Base-by-base conservation (phyloP, 768 basidiomycete species). In the Russula ochroleuca region DNA sequence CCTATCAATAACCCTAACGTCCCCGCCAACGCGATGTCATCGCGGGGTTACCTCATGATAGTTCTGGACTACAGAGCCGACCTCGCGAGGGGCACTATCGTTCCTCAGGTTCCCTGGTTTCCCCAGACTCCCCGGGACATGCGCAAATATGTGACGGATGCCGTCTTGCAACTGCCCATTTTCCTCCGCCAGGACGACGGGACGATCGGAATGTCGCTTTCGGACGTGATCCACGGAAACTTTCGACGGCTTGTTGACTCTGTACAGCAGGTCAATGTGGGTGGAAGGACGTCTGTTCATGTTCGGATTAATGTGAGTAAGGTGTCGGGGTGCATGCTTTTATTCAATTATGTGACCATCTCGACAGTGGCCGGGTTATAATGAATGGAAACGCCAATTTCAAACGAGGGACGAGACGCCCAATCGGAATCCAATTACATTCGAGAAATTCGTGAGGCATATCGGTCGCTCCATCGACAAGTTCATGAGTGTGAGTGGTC, bases 361-460 rank as follows among this genome's bases (percentile, higher is more conserved):
- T n/a, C 31, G 37, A 15, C 37, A 68, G 67, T 68, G 67, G 67
- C 67, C 65, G 2, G 67, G 67, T 14, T 68, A 67, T 15, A 53
- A 25, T 8, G 67, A 68, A 11, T 68, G 61, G 61, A 63, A 68
- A 33, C 67, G 67, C n/a, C 67, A 68, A 57, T 63, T 68, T 50
- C 67, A 68, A 54, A 68, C 65, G 14, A 48, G 65, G 50, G 67
- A 68, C 13, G 67, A 68, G 40, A 68, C 67, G 0, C 53, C 61
- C 8, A 54, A 57, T 17, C 65, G 65, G 8, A 67, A 60, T 43
- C 65, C 65, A 4, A 68, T 68, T 9, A 68, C 65, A 7, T 37
- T 68, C 4, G 61, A 67, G 33, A 63, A 57, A 45, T 62, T 68
- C n/a, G 62, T 67, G 11, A 58, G 65, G 31, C 67, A 67, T 48